Evolutionary conservation across 139 green algal species (phyloP).

Genomic region (Coelastrella sp.): DNA sequence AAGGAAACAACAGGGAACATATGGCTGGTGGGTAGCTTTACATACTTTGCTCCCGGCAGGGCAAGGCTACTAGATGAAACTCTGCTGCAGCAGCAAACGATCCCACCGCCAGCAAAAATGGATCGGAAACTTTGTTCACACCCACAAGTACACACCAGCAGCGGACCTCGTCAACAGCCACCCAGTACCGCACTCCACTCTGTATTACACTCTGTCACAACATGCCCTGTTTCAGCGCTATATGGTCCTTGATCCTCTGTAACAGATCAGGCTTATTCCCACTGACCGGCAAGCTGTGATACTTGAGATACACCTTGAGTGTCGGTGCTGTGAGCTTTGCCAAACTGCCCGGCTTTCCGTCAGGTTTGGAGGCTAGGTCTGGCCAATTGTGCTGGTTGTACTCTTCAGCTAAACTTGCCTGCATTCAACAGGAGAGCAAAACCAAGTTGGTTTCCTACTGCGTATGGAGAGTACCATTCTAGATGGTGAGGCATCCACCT

Average conservation of each 20-base stretch:
- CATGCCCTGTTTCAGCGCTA: neutral
- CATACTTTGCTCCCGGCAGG: too few species aligned
- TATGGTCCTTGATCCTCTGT: constrained; percentile 16
- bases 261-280: constrained; percentile 36
- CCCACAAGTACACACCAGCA: too few species aligned
- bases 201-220: neutral
- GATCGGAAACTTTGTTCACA: too few species aligned
- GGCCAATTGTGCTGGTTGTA: constrained; percentile 34
- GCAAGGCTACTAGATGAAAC: too few species aligned
- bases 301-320: constrained; percentile 37
- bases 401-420: constrained; percentile 15
- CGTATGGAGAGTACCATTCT: too few species aligned
- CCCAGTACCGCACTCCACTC: neutral
- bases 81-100: too few species aligned
- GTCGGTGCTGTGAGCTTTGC: neutral
- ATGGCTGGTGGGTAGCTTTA: too few species aligned
- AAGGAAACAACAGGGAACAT: too few species aligned
- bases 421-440: neutral
- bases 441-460: too few species aligned
- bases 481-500: too few species aligned
- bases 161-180: too few species aligned
- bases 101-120: too few species aligned
- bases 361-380: neutral
- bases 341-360: neutral
- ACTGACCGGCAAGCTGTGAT: constrained; percentile 15